phyloP scores from a whole-genome alignment of 306 rosid genomes.

The Cicer bijugum region DNA sequence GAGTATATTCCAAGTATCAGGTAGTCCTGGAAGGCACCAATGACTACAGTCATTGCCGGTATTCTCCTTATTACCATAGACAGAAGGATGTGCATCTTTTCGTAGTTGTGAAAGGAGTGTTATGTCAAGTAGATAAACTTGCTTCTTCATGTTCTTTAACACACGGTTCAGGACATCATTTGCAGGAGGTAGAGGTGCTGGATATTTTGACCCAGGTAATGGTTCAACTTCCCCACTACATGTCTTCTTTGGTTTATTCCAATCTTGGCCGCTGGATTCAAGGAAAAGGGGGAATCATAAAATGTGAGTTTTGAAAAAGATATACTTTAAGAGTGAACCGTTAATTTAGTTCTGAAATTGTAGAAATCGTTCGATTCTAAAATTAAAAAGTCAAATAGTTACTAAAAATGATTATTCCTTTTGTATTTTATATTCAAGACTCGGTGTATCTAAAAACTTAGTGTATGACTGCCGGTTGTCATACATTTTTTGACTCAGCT shows the following conservation, averaged over 20 bases:
- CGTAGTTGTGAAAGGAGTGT: slow-evolving; percentile 83
- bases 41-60: slow-evolving; percentile 85
- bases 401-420: too few species aligned
- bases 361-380: too few species aligned
- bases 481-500: too few species aligned
- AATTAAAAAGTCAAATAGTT: too few species aligned
- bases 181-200: slow-evolving; percentile 79
- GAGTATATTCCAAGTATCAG: slow-evolving; percentile 95
- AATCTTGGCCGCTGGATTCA: slow-evolving; percentile 73
- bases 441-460: too few species aligned
- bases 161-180: slow-evolving; percentile 63
- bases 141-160: slow-evolving; percentile 62
- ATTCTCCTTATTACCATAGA: slow-evolving; percentile 50
- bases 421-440: too few species aligned
- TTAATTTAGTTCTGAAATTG: too few species aligned
- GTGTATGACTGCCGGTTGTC: too few species aligned
- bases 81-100: slow-evolving; percentile 90
- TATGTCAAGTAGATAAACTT: slow-evolving; percentile 78
- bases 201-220: slow-evolving; percentile 70
- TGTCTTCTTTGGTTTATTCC: slow-evolving; percentile 76
- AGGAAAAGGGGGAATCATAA: not conserved
- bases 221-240: slow-evolving; percentile 81
- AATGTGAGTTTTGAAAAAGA: not conserved
- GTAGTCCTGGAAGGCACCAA: slow-evolving; percentile 96
- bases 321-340: not conserved